Conservation (phyloP, 169 alveolate species). For the Eimeria brunetti region DNA sequence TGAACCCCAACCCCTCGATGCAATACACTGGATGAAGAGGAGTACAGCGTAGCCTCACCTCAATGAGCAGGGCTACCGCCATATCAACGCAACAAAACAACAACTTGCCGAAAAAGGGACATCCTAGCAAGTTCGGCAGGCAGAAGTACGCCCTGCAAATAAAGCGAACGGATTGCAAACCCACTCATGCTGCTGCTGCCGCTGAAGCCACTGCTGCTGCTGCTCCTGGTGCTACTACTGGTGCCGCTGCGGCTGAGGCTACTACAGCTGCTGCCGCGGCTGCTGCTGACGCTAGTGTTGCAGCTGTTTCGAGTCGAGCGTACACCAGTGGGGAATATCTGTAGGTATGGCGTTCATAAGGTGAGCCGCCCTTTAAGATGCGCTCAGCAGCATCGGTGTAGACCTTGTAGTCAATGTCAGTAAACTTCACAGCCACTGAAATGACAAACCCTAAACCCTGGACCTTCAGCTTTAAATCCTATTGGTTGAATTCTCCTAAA, state of each 20-base stretch:
- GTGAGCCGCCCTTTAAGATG: conserved; percentile 95
- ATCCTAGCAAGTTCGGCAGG: conserved; percentile 85
- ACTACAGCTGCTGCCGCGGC: conserved; percentile 14
- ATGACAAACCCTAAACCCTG: background rate
- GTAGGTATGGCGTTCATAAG: conserved; percentile 97
- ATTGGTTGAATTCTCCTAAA: background rate
- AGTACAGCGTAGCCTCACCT: conserved; percentile 76
- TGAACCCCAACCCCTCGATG: background rate
- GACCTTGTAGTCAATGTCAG: conserved; percentile 98
- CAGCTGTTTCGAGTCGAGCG: background rate
- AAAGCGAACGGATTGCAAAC: background rate
- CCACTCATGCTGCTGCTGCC: background rate
- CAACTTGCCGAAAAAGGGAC: conserved; percentile 92
- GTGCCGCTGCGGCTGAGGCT: conserved; percentile 8
- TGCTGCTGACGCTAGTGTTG: background rate
- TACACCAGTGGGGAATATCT: conserved; percentile 98
- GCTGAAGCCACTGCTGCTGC: background rate
- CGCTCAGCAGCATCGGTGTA: conserved; percentile 98
- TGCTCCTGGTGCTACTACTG: background rate
- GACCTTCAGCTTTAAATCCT: background rate
- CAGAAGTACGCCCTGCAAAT: conserved; percentile 86
- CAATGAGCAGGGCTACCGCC: conserved; percentile 90
- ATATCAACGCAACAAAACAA: conserved; percentile 92
- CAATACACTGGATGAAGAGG: background rate
- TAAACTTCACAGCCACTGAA: conserved; percentile 91